These are phyloP conservation scores for Rheum nobile DNA, from an alignment of 148 eudicot species.

Conservation along the genomic window DNA sequence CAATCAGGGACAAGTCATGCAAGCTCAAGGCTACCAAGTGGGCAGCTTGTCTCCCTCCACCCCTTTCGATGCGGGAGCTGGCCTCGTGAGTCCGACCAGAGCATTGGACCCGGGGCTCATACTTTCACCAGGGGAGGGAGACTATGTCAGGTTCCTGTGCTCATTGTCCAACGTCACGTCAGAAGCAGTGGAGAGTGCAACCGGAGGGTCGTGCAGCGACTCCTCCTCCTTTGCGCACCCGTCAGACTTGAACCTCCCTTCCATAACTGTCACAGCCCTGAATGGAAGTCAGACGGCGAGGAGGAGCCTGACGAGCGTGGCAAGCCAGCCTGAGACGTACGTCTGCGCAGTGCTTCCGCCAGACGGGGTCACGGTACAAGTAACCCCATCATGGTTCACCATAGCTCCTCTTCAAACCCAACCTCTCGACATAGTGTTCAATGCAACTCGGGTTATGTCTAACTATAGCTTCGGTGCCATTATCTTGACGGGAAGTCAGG, in stretches of 20 bases:
- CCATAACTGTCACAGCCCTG: conserved; percentile 55
- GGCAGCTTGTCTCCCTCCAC: conserved; percentile 44
- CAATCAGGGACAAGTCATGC: conserved; percentile 47
- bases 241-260: conserved; percentile 81
- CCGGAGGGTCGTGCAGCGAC: conserved; percentile 68
- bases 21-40: conserved; percentile 51
- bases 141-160: conserved; percentile 78
- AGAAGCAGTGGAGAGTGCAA: conserved; percentile 37
- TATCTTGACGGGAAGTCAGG: conserved; percentile 65
- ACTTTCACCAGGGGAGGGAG: conserved; percentile 52
- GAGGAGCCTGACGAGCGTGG: conserved; percentile 46
- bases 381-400: conserved; percentile 62
- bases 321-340: conserved; percentile 56
- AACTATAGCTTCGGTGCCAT: conserved; percentile 70
- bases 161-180: conserved; percentile 52
- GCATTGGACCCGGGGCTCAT: conserved; percentile 77
- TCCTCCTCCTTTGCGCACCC: conserved; percentile 44
- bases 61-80: conserved; percentile 80
- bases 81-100: conserved; percentile 46
- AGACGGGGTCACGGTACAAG: conserved; percentile 36
- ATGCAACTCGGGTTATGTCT: conserved; percentile 33
- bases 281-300: conserved; percentile 24
- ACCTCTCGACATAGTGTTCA: conserved; percentile 42
- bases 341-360: conserved; percentile 46
- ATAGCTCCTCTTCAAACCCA: conserved; percentile 40